Base-by-base conservation (phyloP, 106 monocot species). In the Cymbidium sinense region DNA sequence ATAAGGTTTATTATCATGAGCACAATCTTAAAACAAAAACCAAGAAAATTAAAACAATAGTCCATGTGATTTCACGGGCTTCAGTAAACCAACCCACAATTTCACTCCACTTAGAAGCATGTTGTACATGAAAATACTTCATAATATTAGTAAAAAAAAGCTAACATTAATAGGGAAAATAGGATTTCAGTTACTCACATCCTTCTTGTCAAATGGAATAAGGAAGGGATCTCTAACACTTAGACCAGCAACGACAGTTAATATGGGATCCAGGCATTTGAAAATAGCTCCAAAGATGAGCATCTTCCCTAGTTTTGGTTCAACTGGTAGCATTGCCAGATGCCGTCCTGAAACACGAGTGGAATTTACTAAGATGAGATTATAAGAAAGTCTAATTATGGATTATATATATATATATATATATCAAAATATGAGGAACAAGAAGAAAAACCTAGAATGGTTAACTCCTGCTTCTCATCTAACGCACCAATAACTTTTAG, bases 271-370 rank as follows among this genome's bases (percentile, higher is more conserved):
- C 29, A 99, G 86, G 33, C 99, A 99, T 34, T 88, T 95, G 78
- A 99, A 99, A 62, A 99, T 95, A 79, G 99, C 88, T 31, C 99
- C 99, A 75, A 82, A 91, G 31, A 99, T 93, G 30, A 99, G 91
- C 99, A 99, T 99, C 78, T 99, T 99, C 58, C 99, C 99, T 13
- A 99, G 81, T 76, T 99, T 95, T 44, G 99, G 99, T 76, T 99
- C 99, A 84, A 99, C 99, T 18, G 99, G 99, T 39, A 99, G 89
- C 91, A 99, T 88, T 43, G 99, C 79, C 70, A 99, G 81, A 43
- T 95, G 89, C 13, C 86, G 84, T n/a, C 95, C 99, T 99, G 86
- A 55, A 7, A 88, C 79, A 29, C 10, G 36, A 70, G 28, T 67
- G 7, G 35, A 64, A 33, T 47, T 17, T 23, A 47, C 18, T 65